phyloP scores from a whole-genome alignment of 192 early-diverging fungal genomes.

The Phycomyces blakesleeanus region DNA sequence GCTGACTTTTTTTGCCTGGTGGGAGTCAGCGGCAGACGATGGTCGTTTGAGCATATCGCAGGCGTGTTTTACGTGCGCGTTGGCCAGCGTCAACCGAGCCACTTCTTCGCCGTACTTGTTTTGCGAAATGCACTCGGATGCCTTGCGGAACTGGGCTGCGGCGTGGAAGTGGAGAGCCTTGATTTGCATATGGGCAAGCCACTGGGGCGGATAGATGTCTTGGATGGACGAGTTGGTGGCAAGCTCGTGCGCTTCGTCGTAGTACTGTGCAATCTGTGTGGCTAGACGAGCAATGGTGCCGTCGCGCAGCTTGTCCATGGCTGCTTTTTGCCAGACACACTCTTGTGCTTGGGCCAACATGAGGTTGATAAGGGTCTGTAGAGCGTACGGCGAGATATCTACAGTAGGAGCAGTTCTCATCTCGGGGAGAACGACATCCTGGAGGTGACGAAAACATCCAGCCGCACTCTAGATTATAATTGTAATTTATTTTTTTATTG shows the following conservation, averaged over 20 bases:
- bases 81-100: conserved; percentile 61
- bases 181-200: conserved; percentile 69
- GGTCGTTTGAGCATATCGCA: conserved; percentile 35
- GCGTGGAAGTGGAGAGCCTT: conserved; percentile 75
- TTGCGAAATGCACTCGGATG: conserved; percentile 65
- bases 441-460: conserved; percentile 66
- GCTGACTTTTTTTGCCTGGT: conserved; percentile 22
- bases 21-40: too few relatives aligned
- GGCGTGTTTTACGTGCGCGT: conserved; percentile 39
- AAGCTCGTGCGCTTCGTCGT: conserved; percentile 62
- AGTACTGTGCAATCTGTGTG: conserved; percentile 66
- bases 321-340: conserved; percentile 86
- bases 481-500: background rate
- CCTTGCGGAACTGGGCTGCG: conserved; percentile 74
- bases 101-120: conserved; percentile 87
- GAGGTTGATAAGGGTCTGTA: conserved; percentile 64
- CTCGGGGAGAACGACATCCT: conserved; percentile 55
- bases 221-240: conserved; percentile 54
- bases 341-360: conserved; percentile 96
- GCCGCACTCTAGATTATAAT: conserved; percentile 59
- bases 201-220: conserved; percentile 52
- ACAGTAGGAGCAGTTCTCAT: conserved; percentile 61
- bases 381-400: conserved; percentile 66
- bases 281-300: conserved; percentile 75
- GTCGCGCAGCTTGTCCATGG: conserved; percentile 77